Evolutionary conservation across 1,139 yeast species (phyloP), one percentile per base, ranked within the genome.

Genomic region (Candida anutae): DNA sequence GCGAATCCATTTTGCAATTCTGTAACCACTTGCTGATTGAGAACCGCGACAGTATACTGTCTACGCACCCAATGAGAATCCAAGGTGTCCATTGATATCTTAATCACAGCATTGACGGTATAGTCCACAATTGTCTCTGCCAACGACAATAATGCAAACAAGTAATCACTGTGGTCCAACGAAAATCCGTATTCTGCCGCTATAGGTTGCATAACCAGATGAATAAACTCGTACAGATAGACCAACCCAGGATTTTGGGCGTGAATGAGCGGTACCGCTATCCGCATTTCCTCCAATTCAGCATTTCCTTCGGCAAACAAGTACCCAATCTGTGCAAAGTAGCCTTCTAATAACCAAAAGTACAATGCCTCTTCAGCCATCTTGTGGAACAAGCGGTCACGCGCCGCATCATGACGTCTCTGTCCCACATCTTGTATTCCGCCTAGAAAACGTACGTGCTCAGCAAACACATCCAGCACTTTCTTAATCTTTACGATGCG

Each of bases 1-100:
- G 50, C 54, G 33, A 51, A 55, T 5, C 58, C 61, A 13, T 30
- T 38, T 31, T 50, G 57, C 23, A 53, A 39, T 22, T 45, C 49
- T 6, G 50, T 36, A 13, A 51, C 42, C n/a, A 52, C 30, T 30
- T 49, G 43, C 36, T 45, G 47, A 33, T 55, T 55, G 13, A 53
- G 29, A 10, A 48, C 28, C 14, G 48, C 41, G 15, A 53, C 33
- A 10, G 49, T 39, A 30, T 50, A 53, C 25, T 51, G 53, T n/a
- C n/a, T n/a, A n/a, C n/a, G n/a, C n/a, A n/a, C n/a, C n/a, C n/a
- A n/a, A n/a, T 23, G 29, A 9, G 24, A 15, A 6, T 23, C 15
- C 10, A 23, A 16, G 5, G 17, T 21, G n/a, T 24, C 25, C 24
- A 13, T 9, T 3, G 38, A 21, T 14, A 46, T 38, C 23, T 42